Evolutionary conservation across 1,284 basidiomycete species (phyloP), one percentile per base, ranked within the genome.

Genomic region (Rhodotorula glutinis): DNA sequence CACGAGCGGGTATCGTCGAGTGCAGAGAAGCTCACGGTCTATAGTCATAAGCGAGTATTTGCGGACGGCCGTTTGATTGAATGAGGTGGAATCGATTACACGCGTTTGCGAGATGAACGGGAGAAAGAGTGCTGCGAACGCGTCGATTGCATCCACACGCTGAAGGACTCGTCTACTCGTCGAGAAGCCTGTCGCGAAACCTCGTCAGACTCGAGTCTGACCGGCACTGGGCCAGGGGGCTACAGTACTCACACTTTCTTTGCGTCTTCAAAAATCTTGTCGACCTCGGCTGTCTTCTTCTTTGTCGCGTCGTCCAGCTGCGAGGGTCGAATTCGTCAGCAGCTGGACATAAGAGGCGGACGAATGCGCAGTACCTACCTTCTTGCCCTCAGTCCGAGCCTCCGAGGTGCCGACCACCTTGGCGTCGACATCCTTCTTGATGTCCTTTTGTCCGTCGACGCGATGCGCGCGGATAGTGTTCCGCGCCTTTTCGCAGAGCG

Each of bases 231-330:
- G n/a, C n/a, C n/a, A n/a, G n/a, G n/a, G n/a, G n/a, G n/a, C n/a
- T n/a, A n/a, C n/a, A 19, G 21, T 27, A 72, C 65, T 19, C 64
- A 69, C 65, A 76, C 65, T 60, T 71, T 73, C 59, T 73, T 74
- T 3, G 69, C 74, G 27, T 73, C 65, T 16, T 72, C 71, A n/a
- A 75, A 70, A 38, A 76, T 72, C 40, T 65, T 59, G 53, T 76
- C 75, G 10, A 75, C 73, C 52, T 75, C 71, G 27, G 71, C 73
- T 16, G 73, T 76, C 46, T 66, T 62, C 66, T 74, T 75, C 66
- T 76, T 75, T 2, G 75, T 75, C 29, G 64, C 65, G 17, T 71
- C 69, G 33, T 76, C 74, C 30, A 76, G 69, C 75, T 75, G 56
- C 27, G 17, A 5, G 33, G 5, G 5, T 7, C 33, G 7, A 11